Percentiles rank a stretch among this genome's conserved stretches.
Evolutionary conservation across 73 alveolate genomes (phyloP).

Genomic region (Paramecium sexaurelia): DNA sequence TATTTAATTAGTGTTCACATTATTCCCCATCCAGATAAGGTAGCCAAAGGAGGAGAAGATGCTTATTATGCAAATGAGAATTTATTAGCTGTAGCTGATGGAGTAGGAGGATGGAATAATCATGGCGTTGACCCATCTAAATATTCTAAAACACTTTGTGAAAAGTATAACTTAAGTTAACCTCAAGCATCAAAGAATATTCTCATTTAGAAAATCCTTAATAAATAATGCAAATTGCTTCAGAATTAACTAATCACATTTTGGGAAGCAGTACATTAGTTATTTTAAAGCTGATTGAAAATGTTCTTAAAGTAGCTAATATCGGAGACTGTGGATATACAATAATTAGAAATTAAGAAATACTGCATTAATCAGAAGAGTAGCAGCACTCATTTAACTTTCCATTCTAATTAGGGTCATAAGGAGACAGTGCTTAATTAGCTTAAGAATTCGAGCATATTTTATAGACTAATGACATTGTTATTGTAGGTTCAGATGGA

Average conservation of each 20-base stretch:
- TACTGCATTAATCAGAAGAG: slow-evolving; percentile 36
- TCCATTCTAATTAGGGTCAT: slow-evolving; percentile 61
- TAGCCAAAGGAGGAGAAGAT: slow-evolving; percentile 85
- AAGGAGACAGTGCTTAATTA: slow-evolving; percentile 57
- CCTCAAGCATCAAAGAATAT: neutral
- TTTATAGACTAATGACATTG: slow-evolving; percentile 73
- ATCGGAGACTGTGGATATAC: slow-evolving; percentile 68
- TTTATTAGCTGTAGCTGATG: slow-evolving; percentile 85
- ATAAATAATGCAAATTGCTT: neutral
- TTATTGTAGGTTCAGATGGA: slow-evolving; percentile 83
- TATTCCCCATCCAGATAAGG: slow-evolving; percentile 82
- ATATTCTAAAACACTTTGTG: slow-evolving; percentile 74
- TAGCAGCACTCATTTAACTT: slow-evolving; percentile 60
- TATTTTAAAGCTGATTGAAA: neutral
- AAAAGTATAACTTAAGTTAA: slow-evolving; percentile 30
- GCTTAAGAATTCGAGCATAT: slow-evolving; percentile 69
- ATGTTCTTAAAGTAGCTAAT: neutral
- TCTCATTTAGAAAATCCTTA: neutral
- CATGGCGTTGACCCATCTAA: slow-evolving; percentile 87
- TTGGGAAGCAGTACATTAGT: slow-evolving; percentile 52
- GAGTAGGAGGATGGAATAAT: slow-evolving; percentile 89
- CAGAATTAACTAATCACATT: slow-evolving; percentile 35
- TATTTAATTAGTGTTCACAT: neutral
- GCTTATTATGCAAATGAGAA: slow-evolving; percentile 73
- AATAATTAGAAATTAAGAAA: slow-evolving; percentile 40